Percentiles rank a stretch among this genome's conserved stretches.
phyloP scores from a whole-genome alignment of 129 eudicot species.

The Lonicera japonica region DNA sequence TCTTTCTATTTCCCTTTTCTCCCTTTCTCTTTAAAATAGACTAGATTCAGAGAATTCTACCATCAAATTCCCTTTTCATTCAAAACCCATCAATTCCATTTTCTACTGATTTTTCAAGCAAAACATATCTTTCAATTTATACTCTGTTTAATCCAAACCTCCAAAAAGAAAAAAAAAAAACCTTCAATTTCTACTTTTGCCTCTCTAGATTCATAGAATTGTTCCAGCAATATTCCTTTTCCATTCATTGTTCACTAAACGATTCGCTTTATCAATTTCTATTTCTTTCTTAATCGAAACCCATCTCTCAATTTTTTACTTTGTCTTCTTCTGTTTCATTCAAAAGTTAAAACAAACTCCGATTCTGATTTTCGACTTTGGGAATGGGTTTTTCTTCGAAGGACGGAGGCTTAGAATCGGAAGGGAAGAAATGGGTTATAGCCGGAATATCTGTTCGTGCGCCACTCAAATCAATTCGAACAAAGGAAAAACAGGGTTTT shows the following conservation, averaged over 20 bases:
- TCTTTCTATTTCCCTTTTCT: not conserved
- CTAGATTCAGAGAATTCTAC: not conserved
- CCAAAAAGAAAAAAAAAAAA: not conserved
- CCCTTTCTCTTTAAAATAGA: not conserved
- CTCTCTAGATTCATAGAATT: too few species aligned
- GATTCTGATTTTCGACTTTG: not conserved
- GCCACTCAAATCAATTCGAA: slow-evolving; percentile 37
- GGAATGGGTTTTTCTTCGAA: slow-evolving; percentile 43
- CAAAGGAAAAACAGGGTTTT: slow-evolving; percentile 20
- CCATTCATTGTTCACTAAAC: too few species aligned
- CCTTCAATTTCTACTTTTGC: too few species aligned
- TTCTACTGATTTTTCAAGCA: too few species aligned
- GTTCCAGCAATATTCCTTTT: too few species aligned
- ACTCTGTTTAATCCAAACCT: not conserved
- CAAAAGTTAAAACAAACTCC: too few species aligned
- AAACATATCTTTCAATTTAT: too few species aligned
- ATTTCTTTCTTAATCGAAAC: too few species aligned
- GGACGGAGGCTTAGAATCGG: slow-evolving; percentile 35
- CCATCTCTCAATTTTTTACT: too few species aligned
- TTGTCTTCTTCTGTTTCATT: not conserved
- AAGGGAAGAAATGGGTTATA: slow-evolving; percentile 53
- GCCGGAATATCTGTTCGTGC: slow-evolving; percentile 42
- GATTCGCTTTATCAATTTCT: too few species aligned
- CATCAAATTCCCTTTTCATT: not conserved
- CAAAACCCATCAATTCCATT: slow-evolving; percentile 11